Conservation (phyloP, 2,329 filamentous ascomycete genomes). For the Parascedosporium putredinis region DNA sequence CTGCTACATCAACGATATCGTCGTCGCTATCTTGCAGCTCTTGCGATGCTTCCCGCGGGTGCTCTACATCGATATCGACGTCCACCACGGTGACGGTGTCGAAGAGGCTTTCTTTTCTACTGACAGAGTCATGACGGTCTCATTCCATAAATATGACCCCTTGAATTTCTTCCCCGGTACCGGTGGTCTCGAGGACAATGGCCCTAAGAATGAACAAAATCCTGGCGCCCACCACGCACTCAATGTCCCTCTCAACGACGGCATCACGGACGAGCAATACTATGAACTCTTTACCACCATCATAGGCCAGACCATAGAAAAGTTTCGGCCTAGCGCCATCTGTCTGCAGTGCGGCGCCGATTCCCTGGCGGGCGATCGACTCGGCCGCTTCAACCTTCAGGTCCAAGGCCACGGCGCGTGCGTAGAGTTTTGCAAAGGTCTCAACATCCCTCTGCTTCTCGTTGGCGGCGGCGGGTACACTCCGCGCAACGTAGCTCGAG, state of each 20-base stretch:
- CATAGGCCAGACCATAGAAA: conserved; percentile 66
- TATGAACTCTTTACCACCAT: conserved; percentile 73
- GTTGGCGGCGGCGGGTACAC: conserved; percentile 96
- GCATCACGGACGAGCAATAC: conserved; percentile 87
- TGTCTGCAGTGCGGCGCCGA: conserved; percentile 94
- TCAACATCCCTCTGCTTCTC: conserved; percentile 72
- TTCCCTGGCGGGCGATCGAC: conserved; percentile 81
- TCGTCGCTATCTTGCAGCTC: conserved; percentile 82
- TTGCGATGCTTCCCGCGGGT: conserved; percentile 74
- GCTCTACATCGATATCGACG: conserved; percentile 89
- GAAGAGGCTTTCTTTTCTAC: conserved; percentile 87
- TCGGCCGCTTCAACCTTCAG: conserved; percentile 94
- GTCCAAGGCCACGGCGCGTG: conserved; percentile 90
- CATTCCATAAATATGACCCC: conserved; percentile 93
- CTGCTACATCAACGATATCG: conserved; percentile 98
- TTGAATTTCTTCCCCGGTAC: conserved; percentile 80
- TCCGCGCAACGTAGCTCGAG: conserved; percentile 87
- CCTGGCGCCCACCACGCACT: conserved; percentile 80
- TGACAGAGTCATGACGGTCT: conserved; percentile 83
- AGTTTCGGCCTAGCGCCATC: conserved; percentile 82
- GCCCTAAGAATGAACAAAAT: conserved; percentile 72
- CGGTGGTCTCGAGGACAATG: conserved; percentile 76
- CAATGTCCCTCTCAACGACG: conserved; percentile 83
- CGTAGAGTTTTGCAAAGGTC: conserved; percentile 76
- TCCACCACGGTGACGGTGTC: conserved; percentile 84